Percentiles rank a stretch among this genome's conserved stretches.
Conservation (phyloP, 129 eudicot genomes). For the Glebionis coronaria region DNA sequence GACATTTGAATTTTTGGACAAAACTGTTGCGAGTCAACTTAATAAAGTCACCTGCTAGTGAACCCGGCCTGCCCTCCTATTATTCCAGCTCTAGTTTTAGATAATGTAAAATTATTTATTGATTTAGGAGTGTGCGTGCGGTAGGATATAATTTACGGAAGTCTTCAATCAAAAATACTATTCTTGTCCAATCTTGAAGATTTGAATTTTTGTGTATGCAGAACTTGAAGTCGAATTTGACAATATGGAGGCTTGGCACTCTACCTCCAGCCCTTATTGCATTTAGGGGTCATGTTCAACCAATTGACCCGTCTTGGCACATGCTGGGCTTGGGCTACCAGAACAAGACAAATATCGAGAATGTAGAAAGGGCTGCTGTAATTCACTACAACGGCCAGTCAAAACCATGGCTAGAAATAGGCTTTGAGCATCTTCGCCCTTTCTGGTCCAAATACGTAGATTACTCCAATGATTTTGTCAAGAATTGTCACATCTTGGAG, state of each 20-base stretch:
- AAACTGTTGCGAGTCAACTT: no score
- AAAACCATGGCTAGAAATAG: slow-evolving; percentile 95
- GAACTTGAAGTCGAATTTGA: slow-evolving; percentile 86
- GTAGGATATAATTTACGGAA: not conserved
- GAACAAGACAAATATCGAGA: slow-evolving; percentile 62
- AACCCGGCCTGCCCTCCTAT: no score
- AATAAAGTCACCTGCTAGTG: no score
- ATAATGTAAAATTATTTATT: not conserved
- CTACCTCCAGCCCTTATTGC: slow-evolving; percentile 96
- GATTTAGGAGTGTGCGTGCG: not conserved
- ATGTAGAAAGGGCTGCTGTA: slow-evolving; percentile 78
- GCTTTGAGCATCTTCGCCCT: slow-evolving; percentile 94
- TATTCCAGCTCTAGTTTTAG: not conserved
- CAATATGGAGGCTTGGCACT: slow-evolving; percentile 94
- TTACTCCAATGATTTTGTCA: slow-evolving; percentile 78
- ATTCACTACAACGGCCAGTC: slow-evolving; percentile 99
- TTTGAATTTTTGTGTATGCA: slow-evolving; percentile 33
- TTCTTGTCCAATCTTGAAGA: slow-evolving; percentile 1
- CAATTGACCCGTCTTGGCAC: slow-evolving; percentile 96
- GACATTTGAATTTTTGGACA: no score
- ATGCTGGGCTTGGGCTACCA: slow-evolving; percentile 97
- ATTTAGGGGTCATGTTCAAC: slow-evolving; percentile 75
- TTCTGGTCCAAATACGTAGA: slow-evolving; percentile 90
- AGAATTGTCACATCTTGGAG: slow-evolving; percentile 85
- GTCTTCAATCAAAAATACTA: slow-evolving; percentile 3